These are phyloP conservation scores for Eucalyptus coolabah DNA, from an alignment of 345 rosid genomes.

Conservation along the genomic window DNA sequence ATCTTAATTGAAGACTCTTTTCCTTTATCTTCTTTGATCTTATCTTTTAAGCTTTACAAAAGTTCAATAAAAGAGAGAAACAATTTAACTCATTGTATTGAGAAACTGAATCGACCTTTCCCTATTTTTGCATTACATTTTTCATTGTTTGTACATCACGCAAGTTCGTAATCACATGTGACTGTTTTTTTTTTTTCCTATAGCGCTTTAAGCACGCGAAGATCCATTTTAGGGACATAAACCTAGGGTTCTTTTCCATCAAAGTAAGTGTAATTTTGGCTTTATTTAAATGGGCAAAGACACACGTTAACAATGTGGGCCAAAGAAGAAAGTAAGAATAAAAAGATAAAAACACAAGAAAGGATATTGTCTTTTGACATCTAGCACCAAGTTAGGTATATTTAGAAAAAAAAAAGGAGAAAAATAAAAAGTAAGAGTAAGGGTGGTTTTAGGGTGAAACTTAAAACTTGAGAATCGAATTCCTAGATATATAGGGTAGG, in stretches of 20 bases:
- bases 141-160: neutral
- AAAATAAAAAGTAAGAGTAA: neutral
- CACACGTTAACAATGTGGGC: neutral
- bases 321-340: neutral
- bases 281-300: neutral
- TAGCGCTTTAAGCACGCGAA: neutral
- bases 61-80: neutral
- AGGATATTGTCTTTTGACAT: neutral
- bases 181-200: neutral
- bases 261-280: neutral
- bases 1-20: neutral
- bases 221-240: neutral
- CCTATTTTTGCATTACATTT: neutral
- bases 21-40: neutral
- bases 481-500: fast-evolving
- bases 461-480: too few species aligned
- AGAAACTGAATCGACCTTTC: neutral
- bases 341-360: neutral
- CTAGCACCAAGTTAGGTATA: neutral
- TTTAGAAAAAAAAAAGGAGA: neutral
- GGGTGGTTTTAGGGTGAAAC: too few species aligned
- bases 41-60: neutral
- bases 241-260: neutral
- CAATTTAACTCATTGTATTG: neutral
- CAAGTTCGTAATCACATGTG: neutral